Conservation (phyloP, 345 rosid genomes). For the Linum lewisii region DNA sequence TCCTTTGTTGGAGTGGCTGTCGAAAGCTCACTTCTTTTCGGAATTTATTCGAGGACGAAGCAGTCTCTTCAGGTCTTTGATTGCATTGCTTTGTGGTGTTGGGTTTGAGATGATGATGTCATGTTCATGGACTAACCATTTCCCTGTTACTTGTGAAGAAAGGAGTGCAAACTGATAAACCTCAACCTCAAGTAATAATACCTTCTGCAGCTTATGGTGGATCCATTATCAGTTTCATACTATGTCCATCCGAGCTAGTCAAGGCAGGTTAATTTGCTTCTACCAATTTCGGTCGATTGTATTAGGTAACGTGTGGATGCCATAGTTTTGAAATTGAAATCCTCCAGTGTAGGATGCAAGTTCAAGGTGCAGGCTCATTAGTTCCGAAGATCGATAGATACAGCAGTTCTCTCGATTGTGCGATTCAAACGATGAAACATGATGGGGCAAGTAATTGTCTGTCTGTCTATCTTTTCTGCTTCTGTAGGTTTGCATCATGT, state of each 20-base stretch:
- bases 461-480: slow-evolving; percentile 1
- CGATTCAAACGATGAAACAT: slow-evolving; percentile 52
- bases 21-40: slow-evolving; percentile 86
- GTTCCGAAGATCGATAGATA: slow-evolving; percentile 57
- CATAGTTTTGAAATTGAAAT: slow-evolving; percentile 29
- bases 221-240: slow-evolving; percentile 74
- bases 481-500: background rate
- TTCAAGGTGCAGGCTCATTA: slow-evolving; percentile 77
- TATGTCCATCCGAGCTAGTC: slow-evolving; percentile 81
- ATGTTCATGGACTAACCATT: slow-evolving; percentile 1
- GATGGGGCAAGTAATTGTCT: slow-evolving; percentile 68
- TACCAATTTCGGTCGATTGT: background rate
- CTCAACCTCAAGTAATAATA: slow-evolving; percentile 54
- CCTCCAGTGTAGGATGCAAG: slow-evolving; percentile 96
- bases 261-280: slow-evolving; percentile 39
- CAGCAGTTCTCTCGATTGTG: slow-evolving; percentile 72
- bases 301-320: slow-evolving; percentile 9
- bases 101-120: background rate
- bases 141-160: slow-evolving; percentile 30
- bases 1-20: slow-evolving; percentile 85
- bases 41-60: slow-evolving; percentile 89
- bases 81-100: slow-evolving; percentile 10
- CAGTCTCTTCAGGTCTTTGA: slow-evolving; percentile 54
- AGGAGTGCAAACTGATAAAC: slow-evolving; percentile 38
- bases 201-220: slow-evolving; percentile 93